Conservation (phyloP, 306 rosid species). For the Rosa chinensis region DNA sequence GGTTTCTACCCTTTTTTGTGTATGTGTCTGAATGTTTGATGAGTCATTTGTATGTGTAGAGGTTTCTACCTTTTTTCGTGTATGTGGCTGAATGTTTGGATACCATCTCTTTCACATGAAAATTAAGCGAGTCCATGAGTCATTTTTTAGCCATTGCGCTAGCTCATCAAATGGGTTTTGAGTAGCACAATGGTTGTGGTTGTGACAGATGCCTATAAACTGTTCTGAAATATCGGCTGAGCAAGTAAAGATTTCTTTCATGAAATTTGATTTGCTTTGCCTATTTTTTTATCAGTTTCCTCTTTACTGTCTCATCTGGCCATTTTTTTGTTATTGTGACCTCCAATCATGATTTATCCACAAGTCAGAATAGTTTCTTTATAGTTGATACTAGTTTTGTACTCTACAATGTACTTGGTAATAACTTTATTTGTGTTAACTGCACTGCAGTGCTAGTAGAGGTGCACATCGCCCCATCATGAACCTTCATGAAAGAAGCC, state of each 20-base stretch:
- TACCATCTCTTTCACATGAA: background rate
- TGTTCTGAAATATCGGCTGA: background rate
- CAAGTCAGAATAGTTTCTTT: background rate
- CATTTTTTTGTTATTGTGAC: background rate
- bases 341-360: background rate
- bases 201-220: background rate
- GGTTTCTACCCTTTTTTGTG: background rate
- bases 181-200: background rate
- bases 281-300: background rate
- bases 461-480: conserved; percentile 97
- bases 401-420: background rate
- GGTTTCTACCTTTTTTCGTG: background rate
- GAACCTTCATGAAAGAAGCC: conserved; percentile 98
- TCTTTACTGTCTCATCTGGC: background rate
- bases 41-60: background rate
- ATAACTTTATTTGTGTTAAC: background rate
- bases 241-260: background rate
- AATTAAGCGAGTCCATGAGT: background rate
- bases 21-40: background rate
- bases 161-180: conserved; percentile 7
- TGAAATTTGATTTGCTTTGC: background rate
- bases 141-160: background rate
- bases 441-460: conserved; percentile 61
- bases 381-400: background rate
- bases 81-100: background rate